Evolutionary conservation across 2,329 filamentous ascomycete species (phyloP).

Genomic region (Scedosporium apiospermum): DNA sequence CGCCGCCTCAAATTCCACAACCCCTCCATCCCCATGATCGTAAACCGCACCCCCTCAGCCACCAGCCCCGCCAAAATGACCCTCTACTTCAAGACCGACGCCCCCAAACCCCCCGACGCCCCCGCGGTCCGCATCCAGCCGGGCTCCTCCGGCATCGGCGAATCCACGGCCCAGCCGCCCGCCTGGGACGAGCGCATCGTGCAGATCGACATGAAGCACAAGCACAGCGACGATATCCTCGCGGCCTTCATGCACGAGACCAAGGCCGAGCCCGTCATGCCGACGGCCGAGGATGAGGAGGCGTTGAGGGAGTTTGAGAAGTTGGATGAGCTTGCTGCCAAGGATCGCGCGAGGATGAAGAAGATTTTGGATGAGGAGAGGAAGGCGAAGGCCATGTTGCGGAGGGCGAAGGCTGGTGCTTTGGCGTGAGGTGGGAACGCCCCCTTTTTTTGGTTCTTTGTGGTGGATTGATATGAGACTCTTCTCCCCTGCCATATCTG

Average conservation of each 20-base stretch:
- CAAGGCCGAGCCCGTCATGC: slow-evolving; percentile 44
- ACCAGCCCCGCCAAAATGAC: slow-evolving; percentile 52
- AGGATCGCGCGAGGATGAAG: slow-evolving; percentile 44
- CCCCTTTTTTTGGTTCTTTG: background rate
- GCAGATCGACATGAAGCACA: slow-evolving; percentile 54
- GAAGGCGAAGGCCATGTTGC: slow-evolving; percentile 47
- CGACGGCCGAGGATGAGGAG: slow-evolving; percentile 48
- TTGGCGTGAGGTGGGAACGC: background rate
- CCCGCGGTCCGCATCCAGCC: slow-evolving; percentile 26
- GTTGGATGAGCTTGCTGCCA: slow-evolving; percentile 36
- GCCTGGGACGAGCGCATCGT: slow-evolving; percentile 39
- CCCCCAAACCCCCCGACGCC: slow-evolving; percentile 17
- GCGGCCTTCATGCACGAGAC: slow-evolving; percentile 53
- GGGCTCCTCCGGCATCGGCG: slow-evolving; percentile 35
- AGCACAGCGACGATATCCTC: slow-evolving; percentile 53
- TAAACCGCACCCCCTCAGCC: slow-evolving; percentile 57
- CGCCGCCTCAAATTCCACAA: slow-evolving; percentile 93
- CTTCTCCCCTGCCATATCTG: background rate
- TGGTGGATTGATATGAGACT: background rate
- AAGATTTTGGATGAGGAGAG: slow-evolving; percentile 47
- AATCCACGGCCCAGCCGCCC: slow-evolving; percentile 38
- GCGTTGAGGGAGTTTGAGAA: slow-evolving; percentile 50
- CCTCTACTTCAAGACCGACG: slow-evolving; percentile 46
- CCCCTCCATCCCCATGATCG: slow-evolving; percentile 71
- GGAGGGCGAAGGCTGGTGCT: slow-evolving; percentile 28